phyloP scores from a whole-genome alignment of 2,329 filamentous ascomycete species.

The Hymenoscyphus repandus region DNA sequence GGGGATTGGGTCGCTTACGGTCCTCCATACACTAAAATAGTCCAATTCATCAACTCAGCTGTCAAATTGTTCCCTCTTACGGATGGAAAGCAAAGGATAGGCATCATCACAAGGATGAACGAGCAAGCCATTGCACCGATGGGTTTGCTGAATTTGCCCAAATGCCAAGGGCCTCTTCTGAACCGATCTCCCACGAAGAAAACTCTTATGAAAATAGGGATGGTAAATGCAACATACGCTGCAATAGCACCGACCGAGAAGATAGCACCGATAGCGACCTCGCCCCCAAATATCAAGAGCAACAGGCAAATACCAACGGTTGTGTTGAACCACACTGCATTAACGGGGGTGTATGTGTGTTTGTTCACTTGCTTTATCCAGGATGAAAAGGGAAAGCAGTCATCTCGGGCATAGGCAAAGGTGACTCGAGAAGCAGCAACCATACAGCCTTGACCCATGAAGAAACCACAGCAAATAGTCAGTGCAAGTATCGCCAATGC shows the following conservation, averaged over 20 bases:
- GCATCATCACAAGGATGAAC: conserved; percentile 62
- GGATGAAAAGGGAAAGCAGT: conserved; percentile 55
- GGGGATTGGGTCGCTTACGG: conserved; percentile 32
- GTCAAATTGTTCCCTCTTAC: conserved; percentile 47
- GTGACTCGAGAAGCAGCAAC: conserved; percentile 57
- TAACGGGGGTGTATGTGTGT: conserved; percentile 57
- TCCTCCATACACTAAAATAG: conserved; percentile 55
- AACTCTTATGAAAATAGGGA: conserved; percentile 50
- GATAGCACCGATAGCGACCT: conserved; percentile 55
- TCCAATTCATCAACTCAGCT: conserved; percentile 57
- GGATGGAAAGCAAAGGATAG: conserved; percentile 58
- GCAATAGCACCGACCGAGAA: conserved; percentile 65
- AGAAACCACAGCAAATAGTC: conserved; percentile 62
- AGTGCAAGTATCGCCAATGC: conserved; percentile 54
- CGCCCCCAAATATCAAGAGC: conserved; percentile 59
- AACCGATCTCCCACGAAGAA: conserved; percentile 58
- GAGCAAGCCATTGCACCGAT: conserved; percentile 49
- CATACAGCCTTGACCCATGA: conserved; percentile 68
- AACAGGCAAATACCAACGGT: conserved; percentile 51
- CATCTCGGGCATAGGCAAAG: conserved; percentile 65
- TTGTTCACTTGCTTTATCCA: conserved; percentile 56
- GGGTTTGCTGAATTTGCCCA: conserved; percentile 52
- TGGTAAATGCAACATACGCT: conserved; percentile 54
- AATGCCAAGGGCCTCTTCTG: conserved; percentile 59
- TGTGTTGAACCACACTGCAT: conserved; percentile 61